Evolutionary conservation across 495 filamentous ascomycete species (phyloP).

Genomic region (Neurospora africana): DNA sequence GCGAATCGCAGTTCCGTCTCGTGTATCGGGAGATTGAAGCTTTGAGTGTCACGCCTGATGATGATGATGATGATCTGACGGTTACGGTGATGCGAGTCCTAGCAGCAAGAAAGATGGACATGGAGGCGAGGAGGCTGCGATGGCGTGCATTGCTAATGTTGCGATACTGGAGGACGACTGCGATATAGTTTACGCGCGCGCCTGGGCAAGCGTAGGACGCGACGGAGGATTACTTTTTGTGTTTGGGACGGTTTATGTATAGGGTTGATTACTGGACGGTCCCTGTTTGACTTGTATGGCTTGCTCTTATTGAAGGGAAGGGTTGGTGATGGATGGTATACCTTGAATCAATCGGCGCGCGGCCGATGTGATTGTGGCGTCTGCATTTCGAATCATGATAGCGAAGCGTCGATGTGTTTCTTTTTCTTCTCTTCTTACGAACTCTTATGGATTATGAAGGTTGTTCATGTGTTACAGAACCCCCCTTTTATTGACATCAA

Average conservation of each 20-base stretch:
- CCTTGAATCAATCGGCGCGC: not conserved
- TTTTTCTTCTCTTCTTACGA: not conserved
- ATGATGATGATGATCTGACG: not conserved
- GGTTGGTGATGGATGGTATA: not conserved
- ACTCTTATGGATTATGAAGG: not conserved
- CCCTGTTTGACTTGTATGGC: not conserved
- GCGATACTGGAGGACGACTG: not conserved
- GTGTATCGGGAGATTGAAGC: not conserved
- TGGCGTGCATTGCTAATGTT: not conserved
- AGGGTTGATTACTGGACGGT: not conserved
- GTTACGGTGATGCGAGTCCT: not conserved
- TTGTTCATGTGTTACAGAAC: not conserved
- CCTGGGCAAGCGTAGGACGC: not conserved
- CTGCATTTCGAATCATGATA: not conserved
- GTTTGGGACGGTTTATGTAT: not conserved
- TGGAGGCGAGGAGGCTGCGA: not conserved
- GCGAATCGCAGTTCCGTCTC: not conserved
- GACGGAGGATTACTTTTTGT: not conserved
- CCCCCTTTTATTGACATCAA: not conserved
- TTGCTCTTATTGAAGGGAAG: not conserved
- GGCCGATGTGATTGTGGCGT: not conserved
- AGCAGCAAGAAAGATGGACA: not conserved
- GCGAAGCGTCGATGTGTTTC: not conserved
- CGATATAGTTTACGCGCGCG: not conserved
- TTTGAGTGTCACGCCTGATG: not conserved